A percentile compares a stretch with the other conserved stretches of the same genome.
Evolutionary conservation across 225 moss, liverwort and hornwort species (phyloP).

Genomic region (Polytrichum formosum): DNA sequence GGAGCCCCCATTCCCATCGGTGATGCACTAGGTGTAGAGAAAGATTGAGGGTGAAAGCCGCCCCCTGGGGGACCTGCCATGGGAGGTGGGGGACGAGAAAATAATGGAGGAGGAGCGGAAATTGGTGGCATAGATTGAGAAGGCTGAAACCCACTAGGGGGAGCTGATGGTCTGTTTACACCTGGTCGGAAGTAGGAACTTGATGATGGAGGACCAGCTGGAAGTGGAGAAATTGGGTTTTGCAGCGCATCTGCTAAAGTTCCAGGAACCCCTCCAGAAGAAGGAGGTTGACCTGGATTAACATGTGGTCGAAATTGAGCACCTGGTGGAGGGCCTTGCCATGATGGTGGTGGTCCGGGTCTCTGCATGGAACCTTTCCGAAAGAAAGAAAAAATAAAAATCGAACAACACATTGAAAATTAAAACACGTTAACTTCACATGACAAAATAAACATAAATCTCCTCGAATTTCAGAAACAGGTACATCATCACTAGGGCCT

Average conservation of each 20-base stretch:
- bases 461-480: background rate
- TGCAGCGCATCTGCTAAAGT: constrained; percentile 44
- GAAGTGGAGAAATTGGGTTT: constrained; percentile 45
- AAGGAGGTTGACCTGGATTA: constrained; percentile 8
- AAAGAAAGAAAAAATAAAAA: background rate
- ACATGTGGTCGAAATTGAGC: constrained; percentile 38
- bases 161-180: constrained; percentile 5
- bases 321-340: constrained; percentile 45
- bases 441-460: background rate
- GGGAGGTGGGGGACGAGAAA: constrained; percentile 28
- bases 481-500: too few relatives aligned
- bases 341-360: constrained; percentile 42
- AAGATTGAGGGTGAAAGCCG: constrained; percentile 20
- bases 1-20: constrained; percentile 25
- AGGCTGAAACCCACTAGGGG: constrained; percentile 37
- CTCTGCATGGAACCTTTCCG: constrained; percentile 35
- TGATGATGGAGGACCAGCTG: constrained; percentile 27
- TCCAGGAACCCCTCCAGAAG: constrained; percentile 17
- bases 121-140: constrained; percentile 24
- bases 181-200: constrained; percentile 28
- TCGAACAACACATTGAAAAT: background rate
- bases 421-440: background rate
- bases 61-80: constrained; percentile 21
- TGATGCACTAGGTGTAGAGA: constrained; percentile 19
- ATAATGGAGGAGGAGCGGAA: constrained; percentile 18